phyloP scores from a whole-genome alignment of 352 stramenopile genomes.

The Blastocystis sp. region DNA sequence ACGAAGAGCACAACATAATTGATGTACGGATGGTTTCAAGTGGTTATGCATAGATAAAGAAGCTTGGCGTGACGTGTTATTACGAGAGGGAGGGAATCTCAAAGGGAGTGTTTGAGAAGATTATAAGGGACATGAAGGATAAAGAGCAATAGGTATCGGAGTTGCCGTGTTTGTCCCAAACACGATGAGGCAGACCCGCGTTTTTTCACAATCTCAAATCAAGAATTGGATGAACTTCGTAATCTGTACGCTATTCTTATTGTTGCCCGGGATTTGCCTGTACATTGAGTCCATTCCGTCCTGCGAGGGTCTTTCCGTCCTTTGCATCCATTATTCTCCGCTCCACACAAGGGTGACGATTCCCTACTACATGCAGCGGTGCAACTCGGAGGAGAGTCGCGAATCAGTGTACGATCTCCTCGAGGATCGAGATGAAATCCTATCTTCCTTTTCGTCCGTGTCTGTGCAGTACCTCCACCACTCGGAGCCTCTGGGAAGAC shows the following conservation, averaged over 20 bases:
- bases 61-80: constrained; percentile 43
- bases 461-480: constrained; percentile 23
- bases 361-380: constrained; percentile 44
- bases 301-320: background rate
- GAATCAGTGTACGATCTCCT: constrained; percentile 25
- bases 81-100: constrained; percentile 59
- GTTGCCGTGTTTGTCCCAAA: background rate
- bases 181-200: background rate
- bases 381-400: background rate
- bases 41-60: constrained; percentile 20
- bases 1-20: constrained; percentile 62
- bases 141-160: background rate
- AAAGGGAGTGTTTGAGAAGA: constrained; percentile 68
- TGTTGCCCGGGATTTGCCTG: background rate
- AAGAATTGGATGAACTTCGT: background rate
- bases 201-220: background rate
- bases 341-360: background rate
- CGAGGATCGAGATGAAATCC: background rate
- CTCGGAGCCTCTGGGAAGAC: background rate
- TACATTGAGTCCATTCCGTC: constrained; percentile 46
- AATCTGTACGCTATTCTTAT: background rate
- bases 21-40: background rate
- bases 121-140: background rate
- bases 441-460: background rate
- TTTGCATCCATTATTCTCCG: constrained; percentile 44